Evolutionary conservation across 148 eudicot genomes (phyloP).

Genomic region (Persicaria maculosa): DNA sequence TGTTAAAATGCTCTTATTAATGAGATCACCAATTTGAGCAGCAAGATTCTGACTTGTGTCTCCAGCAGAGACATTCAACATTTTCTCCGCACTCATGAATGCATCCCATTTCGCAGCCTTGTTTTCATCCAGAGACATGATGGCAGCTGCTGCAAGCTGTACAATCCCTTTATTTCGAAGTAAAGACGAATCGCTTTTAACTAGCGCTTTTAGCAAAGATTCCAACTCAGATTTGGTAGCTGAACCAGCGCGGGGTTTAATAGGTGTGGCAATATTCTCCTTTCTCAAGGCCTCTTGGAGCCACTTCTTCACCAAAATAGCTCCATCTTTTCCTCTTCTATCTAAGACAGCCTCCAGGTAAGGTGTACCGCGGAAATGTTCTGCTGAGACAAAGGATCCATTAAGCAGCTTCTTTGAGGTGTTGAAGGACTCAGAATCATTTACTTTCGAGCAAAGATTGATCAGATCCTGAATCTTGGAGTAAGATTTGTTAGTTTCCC

Average conservation of each 20-base stretch:
- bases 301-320: slow-evolving; percentile 79
- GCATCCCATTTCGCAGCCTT: slow-evolving; percentile 82
- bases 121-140: slow-evolving; percentile 58
- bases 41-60: slow-evolving; percentile 97
- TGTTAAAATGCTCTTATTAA: slow-evolving; percentile 64
- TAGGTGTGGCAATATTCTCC: slow-evolving; percentile 60
- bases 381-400: slow-evolving; percentile 78
- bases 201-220: slow-evolving; percentile 57
- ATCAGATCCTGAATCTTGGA: slow-evolving; percentile 38
- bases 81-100: slow-evolving; percentile 91
- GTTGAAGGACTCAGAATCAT: slow-evolving; percentile 27
- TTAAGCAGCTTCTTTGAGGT: slow-evolving; percentile 30
- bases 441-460: slow-evolving; percentile 35
- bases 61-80: slow-evolving; percentile 74
- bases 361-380: slow-evolving; percentile 76
- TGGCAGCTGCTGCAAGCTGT: slow-evolving; percentile 70
- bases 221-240: slow-evolving; percentile 63
- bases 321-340: slow-evolving; percentile 76
- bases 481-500: slow-evolving; percentile 49
- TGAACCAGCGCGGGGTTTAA: slow-evolving; percentile 65
- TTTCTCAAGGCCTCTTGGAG: slow-evolving; percentile 80
- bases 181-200: slow-evolving; percentile 53
- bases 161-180: slow-evolving; percentile 80
- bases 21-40: slow-evolving; percentile 85
- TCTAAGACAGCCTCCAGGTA: slow-evolving; percentile 79